A percentile compares a stretch with the other conserved stretches of the same genome.
Evolutionary conservation across 768 basidiomycete species (phyloP).

Genomic region (Lactarius evosmus): DNA sequence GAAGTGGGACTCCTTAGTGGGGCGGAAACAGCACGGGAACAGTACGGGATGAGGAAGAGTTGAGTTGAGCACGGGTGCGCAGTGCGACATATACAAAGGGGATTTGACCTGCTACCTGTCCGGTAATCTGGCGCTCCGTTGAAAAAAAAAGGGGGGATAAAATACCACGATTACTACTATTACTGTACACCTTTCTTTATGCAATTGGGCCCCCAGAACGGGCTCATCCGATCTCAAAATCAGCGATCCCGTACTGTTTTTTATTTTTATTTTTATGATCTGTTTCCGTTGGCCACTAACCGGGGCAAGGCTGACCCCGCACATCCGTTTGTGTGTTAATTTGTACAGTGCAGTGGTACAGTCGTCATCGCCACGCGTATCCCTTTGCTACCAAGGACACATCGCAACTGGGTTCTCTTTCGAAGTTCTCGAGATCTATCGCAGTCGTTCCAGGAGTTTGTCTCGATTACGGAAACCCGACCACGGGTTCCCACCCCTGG

Average conservation of each 20-base stretch:
- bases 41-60: background rate
- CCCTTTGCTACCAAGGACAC: no score
- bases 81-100: background rate
- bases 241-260: background rate
- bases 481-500: slow-evolving; percentile 10
- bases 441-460: slow-evolving; percentile 5
- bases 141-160: slow-evolving; percentile 6
- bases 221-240: background rate
- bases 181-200: background rate
- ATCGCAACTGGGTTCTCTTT: background rate
- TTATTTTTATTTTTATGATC: background rate
- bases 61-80: background rate
- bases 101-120: background rate
- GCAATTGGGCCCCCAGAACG: slow-evolving; percentile 3
- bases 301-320: no score
- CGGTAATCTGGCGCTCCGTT: background rate
- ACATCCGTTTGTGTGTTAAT: no score
- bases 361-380: background rate
- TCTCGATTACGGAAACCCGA: slow-evolving; percentile 3
- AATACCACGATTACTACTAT: background rate
- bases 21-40: no score
- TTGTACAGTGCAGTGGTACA: no score
- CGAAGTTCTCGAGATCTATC: background rate
- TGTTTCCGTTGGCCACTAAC: no score
- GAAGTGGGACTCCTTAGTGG: background rate